These are phyloP conservation scores for Coffea humblotiana DNA, from an alignment of 305 asterid genomes.

Conservation along the genomic window DNA sequence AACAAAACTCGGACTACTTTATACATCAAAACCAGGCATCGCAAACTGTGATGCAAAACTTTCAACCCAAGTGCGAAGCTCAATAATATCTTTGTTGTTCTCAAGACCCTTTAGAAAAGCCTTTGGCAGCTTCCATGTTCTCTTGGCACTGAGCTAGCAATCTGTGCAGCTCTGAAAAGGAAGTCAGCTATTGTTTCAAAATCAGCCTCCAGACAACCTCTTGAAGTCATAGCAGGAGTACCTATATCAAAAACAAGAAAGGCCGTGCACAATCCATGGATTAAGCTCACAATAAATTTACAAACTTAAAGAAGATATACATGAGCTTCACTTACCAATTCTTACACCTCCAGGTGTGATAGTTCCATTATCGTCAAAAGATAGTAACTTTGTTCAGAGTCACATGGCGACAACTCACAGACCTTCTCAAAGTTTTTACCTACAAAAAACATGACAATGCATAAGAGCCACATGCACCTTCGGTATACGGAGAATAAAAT, in stretches of 20 bases:
- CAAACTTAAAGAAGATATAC: neutral
- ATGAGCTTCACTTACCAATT: slow-evolving; percentile 51
- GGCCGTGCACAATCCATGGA: neutral
- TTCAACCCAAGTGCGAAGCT: slow-evolving; percentile 58
- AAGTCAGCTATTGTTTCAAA: slow-evolving; percentile 74
- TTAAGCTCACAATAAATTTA: neutral
- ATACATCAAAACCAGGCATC: slow-evolving; percentile 76
- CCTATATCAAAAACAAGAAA: slow-evolving; percentile 37
- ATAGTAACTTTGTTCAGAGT: slow-evolving; percentile 76
- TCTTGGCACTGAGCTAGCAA: slow-evolving; percentile 62
- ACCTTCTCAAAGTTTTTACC: slow-evolving; percentile 80
- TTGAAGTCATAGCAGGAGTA: slow-evolving; percentile 89
- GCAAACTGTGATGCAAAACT: slow-evolving; percentile 69
- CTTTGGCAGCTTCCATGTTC: slow-evolving; percentile 63
- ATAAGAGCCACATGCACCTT: neutral
- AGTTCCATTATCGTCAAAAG: slow-evolving; percentile 74
- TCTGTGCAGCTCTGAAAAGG: slow-evolving; percentile 67
- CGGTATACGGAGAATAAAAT: neutral
- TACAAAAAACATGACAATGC: slow-evolving; percentile 23
- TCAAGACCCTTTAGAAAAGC: slow-evolving; percentile 65
- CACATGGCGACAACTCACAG: slow-evolving; percentile 74
- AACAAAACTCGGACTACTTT: slow-evolving; percentile 7
- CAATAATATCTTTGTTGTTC: slow-evolving; percentile 65
- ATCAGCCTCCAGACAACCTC: slow-evolving; percentile 82
- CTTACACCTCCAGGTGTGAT: slow-evolving; percentile 80